Evolutionary conservation across 225 moss, liverwort and hornwort species (phyloP), one percentile per base, ranked within the genome.

Genomic region (Rhytidiadelphus loreus): DNA sequence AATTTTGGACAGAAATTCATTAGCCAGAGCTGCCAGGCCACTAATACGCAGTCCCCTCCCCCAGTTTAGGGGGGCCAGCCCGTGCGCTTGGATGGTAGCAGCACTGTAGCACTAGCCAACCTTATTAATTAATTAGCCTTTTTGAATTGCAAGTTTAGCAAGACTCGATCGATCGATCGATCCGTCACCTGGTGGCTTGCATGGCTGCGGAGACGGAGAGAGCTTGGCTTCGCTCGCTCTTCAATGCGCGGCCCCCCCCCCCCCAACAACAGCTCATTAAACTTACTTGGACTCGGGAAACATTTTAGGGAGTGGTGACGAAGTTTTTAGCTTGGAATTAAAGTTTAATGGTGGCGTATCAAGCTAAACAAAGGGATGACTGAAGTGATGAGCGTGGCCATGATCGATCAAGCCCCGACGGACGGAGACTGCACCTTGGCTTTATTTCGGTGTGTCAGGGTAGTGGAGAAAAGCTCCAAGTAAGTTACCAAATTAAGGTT

Each of bases 51-150:
- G 50, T 43, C 56, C 55, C 46, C 6, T 77, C 83, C 56, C 80
- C 53, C 33, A 2, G 11, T 19, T 82, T 46, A 46, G 88, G 68
- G 68, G 18, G 29, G 77, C n/a, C 82, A 68, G 88, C 91, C 83
- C 82, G 91, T 91, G 91, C 88, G 81, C 90, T 88, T 90, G 88
- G 75, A 88, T 46, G 63, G 62, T 28, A 50, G 52, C 4, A 50
- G 50, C 50, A 50, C 50, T 50, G 50, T 16, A 52, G 44, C 74
- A 46, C 11, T 48, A 82, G 63, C 82, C 21, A 35, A 25, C 33
- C 33, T 63, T 9, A 52, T 5, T 76, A 8, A 46, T 29, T 72
- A 72, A 15, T 8, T 11, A 3, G 16, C 44, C 44, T 59, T 77
- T 86, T 57, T 4, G 16, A 58, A 21, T 50, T 24, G 17, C 84